These are phyloP conservation scores for Penicillium sp. DNA, from an alignment of 2,329 filamentous ascomycete genomes.

Conservation along the genomic window DNA sequence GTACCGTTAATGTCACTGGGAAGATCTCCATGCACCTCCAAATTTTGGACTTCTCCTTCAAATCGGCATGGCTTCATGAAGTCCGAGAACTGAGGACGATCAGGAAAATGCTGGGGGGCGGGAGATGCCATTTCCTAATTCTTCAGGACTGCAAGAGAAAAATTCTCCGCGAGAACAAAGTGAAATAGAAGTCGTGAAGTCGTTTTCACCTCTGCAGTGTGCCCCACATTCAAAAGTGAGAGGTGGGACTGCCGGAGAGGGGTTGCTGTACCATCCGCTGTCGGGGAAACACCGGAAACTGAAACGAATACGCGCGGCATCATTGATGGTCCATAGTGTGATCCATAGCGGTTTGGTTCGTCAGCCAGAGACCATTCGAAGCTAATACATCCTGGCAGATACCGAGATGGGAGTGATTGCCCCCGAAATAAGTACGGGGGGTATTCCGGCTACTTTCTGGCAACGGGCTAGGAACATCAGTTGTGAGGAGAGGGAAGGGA, in stretches of 20 bases:
- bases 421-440: neutral
- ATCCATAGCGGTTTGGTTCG: no score
- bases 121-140: neutral
- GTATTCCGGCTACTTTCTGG: neutral
- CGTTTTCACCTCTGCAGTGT: no score
- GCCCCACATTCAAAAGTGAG: neutral
- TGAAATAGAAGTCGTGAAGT: no score
- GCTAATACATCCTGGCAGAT: neutral
- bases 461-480: neutral
- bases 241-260: neutral
- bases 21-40: slow-evolving; percentile 46
- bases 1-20: slow-evolving; percentile 49
- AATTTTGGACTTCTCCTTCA: slow-evolving; percentile 44
- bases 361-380: no score
- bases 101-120: slow-evolving; percentile 10
- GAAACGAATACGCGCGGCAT: no score
- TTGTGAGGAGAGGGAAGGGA: neutral
- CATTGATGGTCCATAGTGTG: no score
- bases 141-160: no score
- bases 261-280: no score
- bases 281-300: neutral
- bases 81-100: slow-evolving; percentile 22
- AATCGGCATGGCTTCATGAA: slow-evolving; percentile 39
- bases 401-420: neutral
- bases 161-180: no score